A percentile compares a stretch with the other conserved stretches of the same genome.
Conservation (phyloP, 164 flowering plant species). For the Sextonia rubra region DNA sequence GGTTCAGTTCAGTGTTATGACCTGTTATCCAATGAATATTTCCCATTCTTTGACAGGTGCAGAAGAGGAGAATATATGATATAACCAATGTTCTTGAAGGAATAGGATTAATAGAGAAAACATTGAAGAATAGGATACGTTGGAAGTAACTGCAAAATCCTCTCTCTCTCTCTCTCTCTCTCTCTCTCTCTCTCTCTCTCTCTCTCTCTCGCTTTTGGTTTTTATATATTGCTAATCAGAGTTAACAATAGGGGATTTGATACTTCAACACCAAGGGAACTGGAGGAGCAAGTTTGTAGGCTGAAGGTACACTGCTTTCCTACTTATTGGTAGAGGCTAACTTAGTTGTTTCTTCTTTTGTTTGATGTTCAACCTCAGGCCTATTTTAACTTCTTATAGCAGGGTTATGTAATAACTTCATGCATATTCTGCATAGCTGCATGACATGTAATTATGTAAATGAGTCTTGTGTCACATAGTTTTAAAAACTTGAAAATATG, state of each 20-base stretch:
- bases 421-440: no score
- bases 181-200: slow-evolving; percentile 1
- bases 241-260: slow-evolving; percentile 60
- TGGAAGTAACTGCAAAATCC: slow-evolving; percentile 56
- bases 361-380: neutral
- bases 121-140: slow-evolving; percentile 81
- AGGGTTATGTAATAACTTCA: no score
- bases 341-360: neutral
- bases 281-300: slow-evolving; percentile 43
- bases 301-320: slow-evolving; percentile 47
- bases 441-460: no score
- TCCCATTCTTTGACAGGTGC: slow-evolving; percentile 43
- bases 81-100: slow-evolving; percentile 98
- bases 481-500: no score
- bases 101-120: slow-evolving; percentile 90
- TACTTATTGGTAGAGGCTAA: neutral
- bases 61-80: slow-evolving; percentile 92
- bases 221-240: neutral
- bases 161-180: neutral
- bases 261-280: slow-evolving; percentile 62
- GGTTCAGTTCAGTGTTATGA: neutral
- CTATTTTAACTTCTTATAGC: neutral
- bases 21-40: neutral
- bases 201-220: neutral
- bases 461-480: no score